Conservation (phyloP, 345 rosid species). For the Eucalyptus pauciflora region DNA sequence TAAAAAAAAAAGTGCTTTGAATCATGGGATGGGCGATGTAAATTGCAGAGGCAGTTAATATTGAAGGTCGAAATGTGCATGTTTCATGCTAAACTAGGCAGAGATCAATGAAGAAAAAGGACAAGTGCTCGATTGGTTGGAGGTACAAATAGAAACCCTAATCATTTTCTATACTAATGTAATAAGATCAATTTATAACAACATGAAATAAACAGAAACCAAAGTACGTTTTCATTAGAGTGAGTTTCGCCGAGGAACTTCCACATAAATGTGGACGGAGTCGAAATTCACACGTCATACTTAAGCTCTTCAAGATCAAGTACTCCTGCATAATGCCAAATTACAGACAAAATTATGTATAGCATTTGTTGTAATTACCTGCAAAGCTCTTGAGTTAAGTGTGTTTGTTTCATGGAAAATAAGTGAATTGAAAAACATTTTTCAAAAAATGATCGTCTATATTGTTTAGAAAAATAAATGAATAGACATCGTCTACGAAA, state of each 20-base stretch:
- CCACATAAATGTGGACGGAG: not conserved
- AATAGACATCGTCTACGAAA: no score
- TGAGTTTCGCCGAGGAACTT: conserved; percentile 7
- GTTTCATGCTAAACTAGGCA: conserved; percentile 34
- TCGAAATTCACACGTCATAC: not conserved
- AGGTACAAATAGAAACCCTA: not conserved
- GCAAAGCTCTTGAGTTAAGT: no score
- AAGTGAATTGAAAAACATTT: no score
- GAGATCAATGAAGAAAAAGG: conserved; percentile 53
- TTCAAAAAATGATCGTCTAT: no score
- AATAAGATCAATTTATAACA: not conserved
- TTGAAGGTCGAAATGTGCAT: no score
- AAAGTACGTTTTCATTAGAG: conserved; percentile 16
- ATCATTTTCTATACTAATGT: not conserved
- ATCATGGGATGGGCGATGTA: conserved; percentile 37
- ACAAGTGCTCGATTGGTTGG: conserved; percentile 16
- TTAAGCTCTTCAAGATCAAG: not conserved
- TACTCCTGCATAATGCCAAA: not conserved
- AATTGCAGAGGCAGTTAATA: conserved; percentile 36
- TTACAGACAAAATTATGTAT: not conserved
- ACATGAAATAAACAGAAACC: not conserved
- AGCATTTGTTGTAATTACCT: no score
- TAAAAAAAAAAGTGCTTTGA: no score
- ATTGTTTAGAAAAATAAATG: no score
- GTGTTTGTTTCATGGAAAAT: no score